These are phyloP conservation scores for Pseudogymnoascus sp. DNA, from an alignment of 2,329 filamentous ascomycete genomes.

Conservation along the genomic window DNA sequence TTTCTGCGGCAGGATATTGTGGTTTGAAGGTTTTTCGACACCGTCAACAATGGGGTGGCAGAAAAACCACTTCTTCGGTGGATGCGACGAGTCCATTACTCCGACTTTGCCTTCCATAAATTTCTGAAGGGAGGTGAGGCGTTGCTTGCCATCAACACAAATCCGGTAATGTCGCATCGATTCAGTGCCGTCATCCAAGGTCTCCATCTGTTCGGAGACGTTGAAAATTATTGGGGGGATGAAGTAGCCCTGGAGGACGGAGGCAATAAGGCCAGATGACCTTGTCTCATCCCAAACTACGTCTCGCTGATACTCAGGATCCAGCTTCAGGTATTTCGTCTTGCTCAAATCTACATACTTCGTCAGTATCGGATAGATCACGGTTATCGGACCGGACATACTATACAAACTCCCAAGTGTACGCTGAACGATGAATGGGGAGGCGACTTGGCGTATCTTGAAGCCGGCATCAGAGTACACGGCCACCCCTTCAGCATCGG, in stretches of 20 bases:
- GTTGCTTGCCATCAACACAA: constrained; percentile 41
- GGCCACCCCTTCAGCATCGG: neutral
- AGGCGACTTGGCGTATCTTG: constrained; percentile 23
- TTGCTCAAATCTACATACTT: constrained; percentile 21
- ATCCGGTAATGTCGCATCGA: constrained; percentile 25
- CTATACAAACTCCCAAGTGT: constrained; percentile 19
- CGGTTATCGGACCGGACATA: constrained; percentile 14
- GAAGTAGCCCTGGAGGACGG: constrained; percentile 29
- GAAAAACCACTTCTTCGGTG: constrained; percentile 33
- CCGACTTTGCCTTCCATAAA: constrained; percentile 38
- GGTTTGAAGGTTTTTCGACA: constrained; percentile 18
- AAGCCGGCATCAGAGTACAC: constrained; percentile 17
- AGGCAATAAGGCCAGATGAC: constrained; percentile 24
- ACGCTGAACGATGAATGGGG: constrained; percentile 20
- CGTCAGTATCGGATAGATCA: neutral
- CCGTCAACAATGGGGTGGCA: constrained; percentile 23
- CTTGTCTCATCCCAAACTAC: constrained; percentile 36
- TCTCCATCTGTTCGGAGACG: constrained; percentile 15
- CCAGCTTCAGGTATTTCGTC: constrained; percentile 31
- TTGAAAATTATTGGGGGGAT: constrained; percentile 42
- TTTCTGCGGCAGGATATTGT: constrained; percentile 29
- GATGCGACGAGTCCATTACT: constrained; percentile 32
- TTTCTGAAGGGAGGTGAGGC: constrained; percentile 36
- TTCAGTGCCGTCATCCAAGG: constrained; percentile 14
- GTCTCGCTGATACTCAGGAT: constrained; percentile 39